phyloP scores from a whole-genome alignment of 1,284 basidiomycete genomes.

The Xanthoconium separans region DNA sequence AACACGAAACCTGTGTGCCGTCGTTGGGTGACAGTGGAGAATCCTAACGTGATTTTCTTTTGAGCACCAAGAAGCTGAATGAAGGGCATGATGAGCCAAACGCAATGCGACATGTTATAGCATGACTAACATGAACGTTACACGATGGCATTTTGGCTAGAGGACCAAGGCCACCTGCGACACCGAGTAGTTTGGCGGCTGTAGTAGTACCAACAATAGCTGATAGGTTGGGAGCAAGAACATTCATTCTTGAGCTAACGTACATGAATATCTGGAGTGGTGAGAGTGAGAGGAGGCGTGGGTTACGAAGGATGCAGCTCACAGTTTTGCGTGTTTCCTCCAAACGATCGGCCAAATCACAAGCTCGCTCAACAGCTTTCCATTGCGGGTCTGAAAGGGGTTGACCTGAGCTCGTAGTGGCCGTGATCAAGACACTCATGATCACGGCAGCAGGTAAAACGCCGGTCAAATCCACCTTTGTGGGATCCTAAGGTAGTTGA shows the following conservation, averaged over 20 bases:
- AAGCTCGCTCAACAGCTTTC: slow-evolving; percentile 81
- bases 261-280: slow-evolving; percentile 86
- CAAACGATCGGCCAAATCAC: slow-evolving; percentile 83
- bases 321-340: slow-evolving; percentile 88
- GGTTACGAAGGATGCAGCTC: slow-evolving; percentile 12
- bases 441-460: slow-evolving; percentile 90
- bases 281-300: slow-evolving; percentile 8
- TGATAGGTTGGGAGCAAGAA: slow-evolving; percentile 96
- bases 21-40: slow-evolving; percentile 77
- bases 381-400: slow-evolving; percentile 72
- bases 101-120: not conserved
- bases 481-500: slow-evolving; percentile 59
- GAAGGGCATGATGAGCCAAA: slow-evolving; percentile 1
- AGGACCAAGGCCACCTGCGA: slow-evolving; percentile 90
- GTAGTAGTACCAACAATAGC: slow-evolving; percentile 97
- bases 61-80: slow-evolving; percentile 88
- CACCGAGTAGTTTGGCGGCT: slow-evolving; percentile 96
- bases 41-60: slow-evolving; percentile 85
- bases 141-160: slow-evolving; percentile 94
- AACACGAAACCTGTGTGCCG: slow-evolving; percentile 98
- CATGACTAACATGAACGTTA: slow-evolving; percentile 81
- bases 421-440: slow-evolving; percentile 95
- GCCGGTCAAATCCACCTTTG: slow-evolving; percentile 77
- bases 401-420: slow-evolving; percentile 86
- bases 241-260: slow-evolving; percentile 98